A percentile compares a stretch with the other conserved stretches of the same genome.
phyloP scores from a whole-genome alignment of 1,284 basidiomycete species.

The Leccinum griseonigrum region DNA sequence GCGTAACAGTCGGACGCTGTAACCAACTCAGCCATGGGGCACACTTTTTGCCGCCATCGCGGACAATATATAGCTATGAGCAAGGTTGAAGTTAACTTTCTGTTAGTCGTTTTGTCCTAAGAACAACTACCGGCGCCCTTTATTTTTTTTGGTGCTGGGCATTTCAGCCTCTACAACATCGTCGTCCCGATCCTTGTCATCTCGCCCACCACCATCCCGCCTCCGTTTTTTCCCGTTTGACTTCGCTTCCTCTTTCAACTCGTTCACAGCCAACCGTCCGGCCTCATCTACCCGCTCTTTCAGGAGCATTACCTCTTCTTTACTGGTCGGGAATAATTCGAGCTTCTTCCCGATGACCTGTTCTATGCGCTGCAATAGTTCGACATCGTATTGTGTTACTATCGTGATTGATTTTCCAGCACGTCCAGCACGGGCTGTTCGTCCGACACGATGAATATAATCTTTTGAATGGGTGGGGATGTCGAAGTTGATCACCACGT shows the following conservation, averaged over 20 bases:
- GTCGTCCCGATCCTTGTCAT: constrained; percentile 83
- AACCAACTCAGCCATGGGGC: constrained; percentile 82
- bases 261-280: constrained; percentile 76
- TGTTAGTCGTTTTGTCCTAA: neutral
- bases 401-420: constrained; percentile 95
- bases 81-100: neutral
- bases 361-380: constrained; percentile 94
- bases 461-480: constrained; percentile 99
- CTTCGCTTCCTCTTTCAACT: constrained; percentile 67
- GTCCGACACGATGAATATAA: constrained; percentile 97
- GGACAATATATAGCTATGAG: neutral
- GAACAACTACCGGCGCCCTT: constrained; percentile 29
- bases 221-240: constrained; percentile 56
- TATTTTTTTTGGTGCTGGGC: constrained; percentile 54
- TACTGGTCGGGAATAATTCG: constrained; percentile 87
- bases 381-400: constrained; percentile 98
- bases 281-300: constrained; percentile 92
- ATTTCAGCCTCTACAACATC: constrained; percentile 82
- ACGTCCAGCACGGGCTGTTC: constrained; percentile 95
- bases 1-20: constrained; percentile 78
- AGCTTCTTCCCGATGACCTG: constrained; percentile 91
- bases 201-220: constrained; percentile 49
- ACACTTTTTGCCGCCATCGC: constrained; percentile 18
- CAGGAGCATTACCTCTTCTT: constrained; percentile 87
- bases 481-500: constrained; percentile 98